These are phyloP conservation scores for Peronospora destructor DNA, from an alignment of 352 stramenopile species.

Conservation along the genomic window DNA sequence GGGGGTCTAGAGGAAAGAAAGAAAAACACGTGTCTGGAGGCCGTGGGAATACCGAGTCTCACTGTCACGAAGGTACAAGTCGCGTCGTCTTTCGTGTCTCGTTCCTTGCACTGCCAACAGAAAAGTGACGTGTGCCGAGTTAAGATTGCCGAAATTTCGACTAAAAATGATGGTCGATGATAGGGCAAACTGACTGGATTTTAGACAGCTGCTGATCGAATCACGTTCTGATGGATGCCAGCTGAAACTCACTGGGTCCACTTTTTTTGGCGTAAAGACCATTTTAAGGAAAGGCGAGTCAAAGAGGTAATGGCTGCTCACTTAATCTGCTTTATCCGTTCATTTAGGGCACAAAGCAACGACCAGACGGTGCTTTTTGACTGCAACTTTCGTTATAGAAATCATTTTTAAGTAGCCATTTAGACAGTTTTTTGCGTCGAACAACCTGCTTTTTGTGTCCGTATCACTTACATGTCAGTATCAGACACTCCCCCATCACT, in stretches of 20 bases:
- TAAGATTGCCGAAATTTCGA: conserved; percentile 6
- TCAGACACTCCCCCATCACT: no score
- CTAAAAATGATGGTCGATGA: neutral
- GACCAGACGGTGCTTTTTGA: no score
- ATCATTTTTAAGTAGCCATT: no score
- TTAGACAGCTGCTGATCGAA: neutral
- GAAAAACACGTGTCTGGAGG: neutral
- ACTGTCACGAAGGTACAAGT: neutral
- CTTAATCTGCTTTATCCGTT: no score
- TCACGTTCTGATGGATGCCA: no score
- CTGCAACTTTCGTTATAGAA: no score
- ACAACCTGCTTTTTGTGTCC: no score
- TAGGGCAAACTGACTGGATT: conserved; percentile 30
- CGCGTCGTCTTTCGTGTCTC: conserved; percentile 3
- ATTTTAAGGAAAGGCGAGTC: no score
- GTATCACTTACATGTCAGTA: no score
- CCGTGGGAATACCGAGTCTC: neutral
- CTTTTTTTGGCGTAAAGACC: neutral
- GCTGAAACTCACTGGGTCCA: neutral
- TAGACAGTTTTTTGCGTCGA: no score
- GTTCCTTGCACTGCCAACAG: conserved; percentile 18
- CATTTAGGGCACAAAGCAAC: no score
- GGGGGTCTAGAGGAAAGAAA: neutral
- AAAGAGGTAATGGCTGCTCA: no score
- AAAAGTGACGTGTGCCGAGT: conserved; percentile 18